phyloP scores from a whole-genome alignment of 148 eudicot species.

The Salicornia ramosissima region DNA sequence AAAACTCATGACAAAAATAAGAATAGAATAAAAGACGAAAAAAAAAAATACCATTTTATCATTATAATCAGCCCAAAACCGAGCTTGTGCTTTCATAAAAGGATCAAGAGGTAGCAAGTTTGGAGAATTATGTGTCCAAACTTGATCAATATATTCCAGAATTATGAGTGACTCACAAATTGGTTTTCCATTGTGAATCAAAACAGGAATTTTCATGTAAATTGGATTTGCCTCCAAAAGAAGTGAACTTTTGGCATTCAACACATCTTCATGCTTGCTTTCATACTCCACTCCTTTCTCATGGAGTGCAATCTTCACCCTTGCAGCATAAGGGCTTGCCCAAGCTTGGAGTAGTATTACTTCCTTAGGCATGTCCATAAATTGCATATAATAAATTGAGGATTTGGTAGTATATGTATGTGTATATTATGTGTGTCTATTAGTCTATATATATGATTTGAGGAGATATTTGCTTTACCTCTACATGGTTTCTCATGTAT shows the following conservation, averaged over 20 bases:
- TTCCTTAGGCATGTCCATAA: too few species aligned
- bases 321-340: constrained; percentile 25
- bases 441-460: too few species aligned
- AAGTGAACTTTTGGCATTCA: constrained; percentile 26
- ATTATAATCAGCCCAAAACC: constrained; percentile 55
- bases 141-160: constrained; percentile 45
- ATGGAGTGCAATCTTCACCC: constrained; percentile 35
- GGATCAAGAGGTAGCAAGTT: constrained; percentile 40
- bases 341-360: constrained; percentile 22
- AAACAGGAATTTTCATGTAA: constrained; percentile 46
- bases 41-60: constrained; percentile 42
- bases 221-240: constrained; percentile 42
- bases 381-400: too few species aligned
- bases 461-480: too few species aligned
- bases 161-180: constrained; percentile 44
- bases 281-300: constrained; percentile 34
- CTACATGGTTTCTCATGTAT: too few species aligned
- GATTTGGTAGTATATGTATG: too few species aligned
- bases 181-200: constrained; percentile 58
- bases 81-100: constrained; percentile 37
- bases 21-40: not conserved
- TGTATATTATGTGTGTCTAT: too few species aligned
- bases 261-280: constrained; percentile 21
- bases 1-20: too few species aligned
- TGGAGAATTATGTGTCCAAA: constrained; percentile 3